Evolutionary conservation across 2,329 filamentous ascomycete genomes (phyloP).

Genomic region (Penicillium oxalicum): DNA sequence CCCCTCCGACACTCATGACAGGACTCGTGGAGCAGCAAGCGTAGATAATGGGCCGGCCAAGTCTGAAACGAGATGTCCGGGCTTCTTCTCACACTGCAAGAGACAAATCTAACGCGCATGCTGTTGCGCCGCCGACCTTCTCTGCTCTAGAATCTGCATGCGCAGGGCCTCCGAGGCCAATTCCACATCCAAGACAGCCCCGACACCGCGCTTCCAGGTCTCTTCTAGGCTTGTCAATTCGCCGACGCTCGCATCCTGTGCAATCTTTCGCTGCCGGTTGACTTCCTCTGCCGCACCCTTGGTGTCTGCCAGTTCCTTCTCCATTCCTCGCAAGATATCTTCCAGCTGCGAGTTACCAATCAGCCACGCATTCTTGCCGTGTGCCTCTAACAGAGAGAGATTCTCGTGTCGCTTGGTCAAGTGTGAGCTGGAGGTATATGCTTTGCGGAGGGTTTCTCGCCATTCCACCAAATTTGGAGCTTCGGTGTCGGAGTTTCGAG

Average conservation of each 20-base stretch:
- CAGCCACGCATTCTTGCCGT: conserved; percentile 89
- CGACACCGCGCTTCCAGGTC: conserved; percentile 72
- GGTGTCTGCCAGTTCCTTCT: conserved; percentile 65
- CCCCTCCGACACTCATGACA: no score
- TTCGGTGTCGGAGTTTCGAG: conserved; percentile 31
- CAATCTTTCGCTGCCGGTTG: conserved; percentile 61
- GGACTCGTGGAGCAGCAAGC: no score
- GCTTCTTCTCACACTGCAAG: no score
- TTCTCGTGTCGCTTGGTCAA: conserved; percentile 52
- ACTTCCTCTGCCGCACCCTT: conserved; percentile 67
- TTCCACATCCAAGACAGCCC: conserved; percentile 77
- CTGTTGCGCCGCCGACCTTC: conserved; percentile 38
- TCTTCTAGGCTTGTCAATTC: conserved; percentile 72
- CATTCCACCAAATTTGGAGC: conserved; percentile 41
- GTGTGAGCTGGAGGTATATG: conserved; percentile 56
- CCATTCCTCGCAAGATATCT: conserved; percentile 60
- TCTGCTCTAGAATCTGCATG: conserved; percentile 59
- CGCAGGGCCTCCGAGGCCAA: conserved; percentile 70
- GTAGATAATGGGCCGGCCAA: no score
- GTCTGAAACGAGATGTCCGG: no score
- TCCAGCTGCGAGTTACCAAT: conserved; percentile 77
- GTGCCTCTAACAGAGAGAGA: conserved; percentile 68
- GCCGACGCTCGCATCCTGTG: conserved; percentile 64
- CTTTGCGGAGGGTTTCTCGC: conserved; percentile 48
- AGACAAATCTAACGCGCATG: conserved; percentile 19